A percentile compares a stretch with the other conserved stretches of the same genome.
phyloP scores from a whole-genome alignment of 75 land plant genomes.

The Pinus tabuliformis region DNA sequence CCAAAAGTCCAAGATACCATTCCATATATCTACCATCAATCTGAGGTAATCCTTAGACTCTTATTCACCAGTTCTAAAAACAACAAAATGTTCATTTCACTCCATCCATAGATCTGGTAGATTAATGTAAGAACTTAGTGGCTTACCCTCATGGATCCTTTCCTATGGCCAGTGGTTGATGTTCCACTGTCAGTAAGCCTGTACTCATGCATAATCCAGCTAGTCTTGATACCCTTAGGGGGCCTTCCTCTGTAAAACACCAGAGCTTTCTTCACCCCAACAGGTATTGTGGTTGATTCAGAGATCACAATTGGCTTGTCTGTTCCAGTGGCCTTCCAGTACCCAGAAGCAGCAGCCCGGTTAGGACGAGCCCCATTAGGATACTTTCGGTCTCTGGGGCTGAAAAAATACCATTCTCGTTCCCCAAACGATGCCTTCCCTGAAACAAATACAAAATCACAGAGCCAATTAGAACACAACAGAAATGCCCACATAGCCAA shows the following conservation, averaged over 20 bases:
- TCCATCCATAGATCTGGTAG: background rate
- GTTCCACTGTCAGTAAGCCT: conserved; percentile 19
- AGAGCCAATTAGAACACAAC: background rate
- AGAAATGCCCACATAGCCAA: background rate
- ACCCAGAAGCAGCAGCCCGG: conserved; percentile 33
- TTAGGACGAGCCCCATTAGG: conserved; percentile 41
- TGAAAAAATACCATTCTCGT: conserved; percentile 39
- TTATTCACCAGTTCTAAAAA: background rate
- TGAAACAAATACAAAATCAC: conserved; percentile 4
- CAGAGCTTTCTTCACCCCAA: conserved; percentile 37
- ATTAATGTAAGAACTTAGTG: too few species aligned
- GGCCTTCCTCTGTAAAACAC: conserved; percentile 43
- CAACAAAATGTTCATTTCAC: background rate
- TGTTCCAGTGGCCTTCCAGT: conserved; percentile 43
- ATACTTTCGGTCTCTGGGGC: conserved; percentile 36
- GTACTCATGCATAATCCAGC: conserved; percentile 49
- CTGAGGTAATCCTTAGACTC: background rate
- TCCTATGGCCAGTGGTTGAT: conserved; percentile 1
- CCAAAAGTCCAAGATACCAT: background rate
- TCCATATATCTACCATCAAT: background rate
- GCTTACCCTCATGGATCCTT: conserved; percentile 31
- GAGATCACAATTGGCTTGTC: conserved; percentile 31
- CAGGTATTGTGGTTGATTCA: background rate
- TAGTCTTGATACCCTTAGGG: conserved; percentile 35
- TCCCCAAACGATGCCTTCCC: conserved; percentile 35